A percentile compares a stretch with the other conserved stretches of the same genome.
These are phyloP conservation scores for Kluyveromyces aestuarii DNA, from an alignment of 805 yeast species.

Conservation along the genomic window DNA sequence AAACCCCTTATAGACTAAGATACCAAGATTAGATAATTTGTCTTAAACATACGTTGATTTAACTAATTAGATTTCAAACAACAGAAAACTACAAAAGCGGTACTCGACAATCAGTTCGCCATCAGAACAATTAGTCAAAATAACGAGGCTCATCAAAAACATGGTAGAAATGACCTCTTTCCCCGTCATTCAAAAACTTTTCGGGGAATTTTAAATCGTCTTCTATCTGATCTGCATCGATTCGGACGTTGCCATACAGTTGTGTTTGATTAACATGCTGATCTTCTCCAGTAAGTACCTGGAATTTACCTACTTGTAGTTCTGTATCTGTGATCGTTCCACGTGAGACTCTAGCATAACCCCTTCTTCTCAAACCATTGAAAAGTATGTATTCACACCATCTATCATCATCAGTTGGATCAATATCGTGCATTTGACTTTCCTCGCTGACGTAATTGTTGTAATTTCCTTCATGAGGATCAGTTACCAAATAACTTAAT, in stretches of 20 bases:
- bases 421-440: conserved; percentile 89
- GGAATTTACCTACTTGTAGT: conserved; percentile 89
- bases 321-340: conserved; percentile 96
- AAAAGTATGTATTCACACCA: conserved; percentile 97
- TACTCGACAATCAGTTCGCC: background rate
- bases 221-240: conserved; percentile 48
- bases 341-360: conserved; percentile 89
- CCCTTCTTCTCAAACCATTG: conserved; percentile 77
- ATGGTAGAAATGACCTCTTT: conserved; percentile 87
- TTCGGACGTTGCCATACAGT: conserved; percentile 46
- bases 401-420: conserved; percentile 88
- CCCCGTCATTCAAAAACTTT: conserved; percentile 80
- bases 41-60: too few species aligned
- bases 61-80: too few species aligned
- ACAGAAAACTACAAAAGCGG: background rate
- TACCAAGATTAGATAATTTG: too few species aligned
- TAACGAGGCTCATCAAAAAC: conserved; percentile 93
- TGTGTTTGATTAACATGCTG: conserved; percentile 26
- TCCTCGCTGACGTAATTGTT: conserved; percentile 78
- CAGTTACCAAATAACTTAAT: conserved; percentile 83
- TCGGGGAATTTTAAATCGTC: conserved; percentile 66
- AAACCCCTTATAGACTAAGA: too few species aligned
- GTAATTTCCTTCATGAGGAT: conserved; percentile 83
- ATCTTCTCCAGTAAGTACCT: conserved; percentile 35
- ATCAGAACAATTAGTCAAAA: conserved; percentile 29